Evolutionary conservation across 352 stramenopile genomes (phyloP).

Genomic region (Detonula confervacea): DNA sequence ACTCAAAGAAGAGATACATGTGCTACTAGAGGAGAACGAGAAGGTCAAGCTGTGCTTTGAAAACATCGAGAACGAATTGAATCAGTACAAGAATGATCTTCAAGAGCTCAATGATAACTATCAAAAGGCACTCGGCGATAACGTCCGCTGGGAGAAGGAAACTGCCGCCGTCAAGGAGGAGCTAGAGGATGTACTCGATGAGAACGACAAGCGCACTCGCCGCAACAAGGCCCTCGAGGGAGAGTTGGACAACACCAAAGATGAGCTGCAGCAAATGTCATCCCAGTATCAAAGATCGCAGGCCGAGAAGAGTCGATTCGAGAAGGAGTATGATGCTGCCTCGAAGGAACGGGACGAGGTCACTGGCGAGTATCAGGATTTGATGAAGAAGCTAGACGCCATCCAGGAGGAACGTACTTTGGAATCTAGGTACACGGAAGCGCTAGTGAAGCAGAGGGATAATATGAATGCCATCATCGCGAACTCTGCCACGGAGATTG

Average conservation of each 20-base stretch:
- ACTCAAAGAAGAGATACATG: slow-evolving; percentile 39
- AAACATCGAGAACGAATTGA: slow-evolving; percentile 34
- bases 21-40: slow-evolving; percentile 54
- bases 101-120: slow-evolving; percentile 25
- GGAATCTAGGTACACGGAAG: slow-evolving; percentile 50
- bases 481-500: slow-evolving; percentile 43
- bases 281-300: slow-evolving; percentile 15
- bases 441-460: slow-evolving; percentile 53
- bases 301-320: slow-evolving; percentile 23
- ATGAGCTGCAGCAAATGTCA: slow-evolving; percentile 28
- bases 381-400: slow-evolving; percentile 37
- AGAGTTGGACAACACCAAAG: slow-evolving; percentile 21
- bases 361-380: slow-evolving; percentile 26
- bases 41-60: slow-evolving; percentile 56
- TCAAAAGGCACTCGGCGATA: slow-evolving; percentile 26
- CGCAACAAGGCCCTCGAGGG: neutral
- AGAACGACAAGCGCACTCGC: slow-evolving; percentile 42
- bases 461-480: slow-evolving; percentile 57
- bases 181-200: slow-evolving; percentile 40
- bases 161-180: slow-evolving; percentile 28
- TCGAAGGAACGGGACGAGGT: slow-evolving; percentile 23
- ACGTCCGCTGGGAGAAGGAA: slow-evolving; percentile 31
- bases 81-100: slow-evolving; percentile 27
- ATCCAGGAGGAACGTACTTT: slow-evolving; percentile 50
- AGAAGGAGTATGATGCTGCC: slow-evolving; percentile 23